Evolutionary conservation across 306 rosid genomes (phyloP).

Genomic region (Dalbergia cochinchinensis): DNA sequence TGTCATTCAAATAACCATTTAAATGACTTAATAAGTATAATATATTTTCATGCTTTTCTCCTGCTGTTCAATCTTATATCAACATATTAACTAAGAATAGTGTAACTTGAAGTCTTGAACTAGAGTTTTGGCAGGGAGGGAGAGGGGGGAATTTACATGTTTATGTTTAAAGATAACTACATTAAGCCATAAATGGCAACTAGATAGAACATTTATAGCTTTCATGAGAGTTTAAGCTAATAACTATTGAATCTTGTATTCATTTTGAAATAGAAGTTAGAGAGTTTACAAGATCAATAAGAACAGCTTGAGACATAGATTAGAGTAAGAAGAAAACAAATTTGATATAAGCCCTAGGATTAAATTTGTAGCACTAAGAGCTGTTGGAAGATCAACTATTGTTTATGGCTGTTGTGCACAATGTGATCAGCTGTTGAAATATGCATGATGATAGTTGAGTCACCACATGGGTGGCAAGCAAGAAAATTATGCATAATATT

Average conservation of each 20-base stretch:
- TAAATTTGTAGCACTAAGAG: background rate
- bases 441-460: slow-evolving; percentile 55
- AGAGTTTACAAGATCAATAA: too few relatives aligned
- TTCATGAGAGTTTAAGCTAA: too few relatives aligned
- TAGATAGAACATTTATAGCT: too few relatives aligned
- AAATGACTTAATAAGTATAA: background rate
- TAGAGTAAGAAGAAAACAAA: too few relatives aligned
- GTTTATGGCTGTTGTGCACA: slow-evolving; percentile 33
- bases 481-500: slow-evolving; percentile 62
- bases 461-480: slow-evolving; percentile 63
- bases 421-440: slow-evolving; percentile 45
- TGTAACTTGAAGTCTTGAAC: too few relatives aligned
- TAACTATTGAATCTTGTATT: too few relatives aligned
- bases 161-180: too few relatives aligned
- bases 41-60: background rate
- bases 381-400: background rate
- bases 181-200: too few relatives aligned
- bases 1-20: background rate
- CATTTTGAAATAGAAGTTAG: too few relatives aligned
- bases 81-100: background rate
- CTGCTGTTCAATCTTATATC: background rate
- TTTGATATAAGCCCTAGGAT: background rate
- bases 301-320: too few relatives aligned
- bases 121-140: too few relatives aligned
- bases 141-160: background rate